These are phyloP conservation scores for Xylariales sp. DNA, from an alignment of 2,329 filamentous ascomycete genomes.

Conservation along the genomic window DNA sequence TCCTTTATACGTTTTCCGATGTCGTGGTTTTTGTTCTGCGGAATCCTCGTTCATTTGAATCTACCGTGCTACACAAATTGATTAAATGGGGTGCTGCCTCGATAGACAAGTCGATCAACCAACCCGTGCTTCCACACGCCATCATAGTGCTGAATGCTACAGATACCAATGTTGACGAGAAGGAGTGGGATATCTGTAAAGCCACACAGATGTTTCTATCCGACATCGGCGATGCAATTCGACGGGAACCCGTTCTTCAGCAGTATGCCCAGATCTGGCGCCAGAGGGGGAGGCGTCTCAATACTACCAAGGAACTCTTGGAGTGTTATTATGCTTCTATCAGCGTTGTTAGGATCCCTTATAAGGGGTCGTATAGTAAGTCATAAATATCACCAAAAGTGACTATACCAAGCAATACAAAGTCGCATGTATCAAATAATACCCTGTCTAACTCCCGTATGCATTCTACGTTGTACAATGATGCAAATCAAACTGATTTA, in stretches of 20 bases:
- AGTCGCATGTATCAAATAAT: neutral
- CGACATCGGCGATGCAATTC: constrained; percentile 51
- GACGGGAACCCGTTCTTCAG: constrained; percentile 50
- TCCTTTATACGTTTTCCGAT: constrained; percentile 60
- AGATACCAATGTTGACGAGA: constrained; percentile 52
- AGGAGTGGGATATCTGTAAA: constrained; percentile 56
- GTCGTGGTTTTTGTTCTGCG: constrained; percentile 58
- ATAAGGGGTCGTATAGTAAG: constrained; percentile 51
- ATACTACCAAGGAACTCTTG: constrained; percentile 59
- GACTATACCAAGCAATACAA: constrained; percentile 3
- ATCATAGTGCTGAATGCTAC: constrained; percentile 64
- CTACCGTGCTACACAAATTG: constrained; percentile 55
- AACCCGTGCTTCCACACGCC: constrained; percentile 65
- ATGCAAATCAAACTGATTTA: constrained; percentile 5
- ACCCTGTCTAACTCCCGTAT: neutral
- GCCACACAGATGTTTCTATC: constrained; percentile 55
- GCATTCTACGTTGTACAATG: neutral
- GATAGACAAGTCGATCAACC: constrained; percentile 65
- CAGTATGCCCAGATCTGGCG: constrained; percentile 58
- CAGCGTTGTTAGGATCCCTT: constrained; percentile 61
- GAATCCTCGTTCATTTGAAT: constrained; percentile 57
- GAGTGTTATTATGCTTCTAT: constrained; percentile 63
- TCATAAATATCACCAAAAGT: neutral
- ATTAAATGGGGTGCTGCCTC: constrained; percentile 63
- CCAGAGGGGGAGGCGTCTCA: constrained; percentile 54